Percentiles rank a stretch among this genome's conserved stretches.
phyloP scores from a whole-genome alignment of 345 rosid species.

The Populus tremula region DNA sequence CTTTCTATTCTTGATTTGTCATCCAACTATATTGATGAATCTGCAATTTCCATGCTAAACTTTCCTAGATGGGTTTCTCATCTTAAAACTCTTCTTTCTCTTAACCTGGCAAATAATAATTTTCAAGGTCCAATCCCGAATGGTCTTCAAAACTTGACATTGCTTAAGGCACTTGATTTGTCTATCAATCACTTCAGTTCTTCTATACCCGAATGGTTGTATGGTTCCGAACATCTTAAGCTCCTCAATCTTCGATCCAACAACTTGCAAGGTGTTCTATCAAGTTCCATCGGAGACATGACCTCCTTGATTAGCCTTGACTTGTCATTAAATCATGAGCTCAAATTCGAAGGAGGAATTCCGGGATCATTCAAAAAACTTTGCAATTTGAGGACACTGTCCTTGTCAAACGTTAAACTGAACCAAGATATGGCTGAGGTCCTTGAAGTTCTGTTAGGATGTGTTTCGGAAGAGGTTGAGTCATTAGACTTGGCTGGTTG shows the following conservation, averaged over 20 bases:
- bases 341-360: slow-evolving; percentile 13
- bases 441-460: neutral
- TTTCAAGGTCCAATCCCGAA: neutral
- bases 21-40: neutral
- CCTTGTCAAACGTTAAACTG: neutral
- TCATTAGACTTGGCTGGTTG: neutral
- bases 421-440: neutral
- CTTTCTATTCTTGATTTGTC: slow-evolving; percentile 29
- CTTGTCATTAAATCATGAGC: neutral
- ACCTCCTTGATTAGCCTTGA: slow-evolving; percentile 14
- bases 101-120: neutral
- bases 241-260: slow-evolving; percentile 4
- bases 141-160: neutral
- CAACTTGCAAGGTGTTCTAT: slow-evolving; percentile 17
- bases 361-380: slow-evolving; percentile 15
- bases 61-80: slow-evolving; percentile 16
- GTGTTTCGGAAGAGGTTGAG: neutral
- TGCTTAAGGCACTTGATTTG: neutral
- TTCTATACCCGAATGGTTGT: neutral
- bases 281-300: slow-evolving; percentile 17
- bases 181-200: neutral
- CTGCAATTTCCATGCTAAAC: neutral
- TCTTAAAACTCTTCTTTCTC: slow-evolving; percentile 10
- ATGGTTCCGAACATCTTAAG: slow-evolving; percentile 10
- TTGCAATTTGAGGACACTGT: slow-evolving; percentile 12